phyloP scores from a whole-genome alignment of 371 early-diverging fungal genomes.

The Mucor sp. region DNA sequence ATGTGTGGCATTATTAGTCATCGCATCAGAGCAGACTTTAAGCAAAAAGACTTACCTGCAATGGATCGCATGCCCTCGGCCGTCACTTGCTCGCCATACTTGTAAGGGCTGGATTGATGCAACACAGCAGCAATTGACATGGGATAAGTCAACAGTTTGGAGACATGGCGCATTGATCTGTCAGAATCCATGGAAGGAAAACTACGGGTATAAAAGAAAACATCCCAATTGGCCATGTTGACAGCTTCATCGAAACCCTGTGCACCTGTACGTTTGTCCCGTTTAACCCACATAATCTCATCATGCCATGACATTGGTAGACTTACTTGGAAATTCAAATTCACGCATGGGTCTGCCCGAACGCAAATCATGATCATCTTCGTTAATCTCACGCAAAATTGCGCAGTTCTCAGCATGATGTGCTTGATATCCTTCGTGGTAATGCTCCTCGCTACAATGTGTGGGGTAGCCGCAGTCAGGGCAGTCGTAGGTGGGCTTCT shows the following conservation, averaged over 20 bases:
- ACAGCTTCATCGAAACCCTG: conserved; percentile 79
- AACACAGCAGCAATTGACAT: conserved; percentile 80
- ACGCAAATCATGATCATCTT: conserved; percentile 85
- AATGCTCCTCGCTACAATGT: conserved; percentile 80
- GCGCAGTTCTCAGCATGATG: conserved; percentile 59
- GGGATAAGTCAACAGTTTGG: conserved; percentile 82
- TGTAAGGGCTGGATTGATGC: conserved; percentile 76
- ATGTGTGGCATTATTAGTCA: conserved; percentile 1
- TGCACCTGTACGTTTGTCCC: conserved; percentile 42
- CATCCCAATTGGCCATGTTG: conserved; percentile 83
- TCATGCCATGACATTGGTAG: not conserved
- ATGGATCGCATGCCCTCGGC: conserved; percentile 73
- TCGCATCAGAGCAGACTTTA: not conserved
- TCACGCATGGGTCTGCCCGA: conserved; percentile 78
- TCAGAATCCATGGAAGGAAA: conserved; percentile 77
- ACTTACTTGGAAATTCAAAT: conserved; percentile 81
- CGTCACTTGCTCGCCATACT: conserved; percentile 69
- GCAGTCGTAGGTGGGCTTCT: conserved; percentile 68
- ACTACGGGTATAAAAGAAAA: conserved; percentile 81
- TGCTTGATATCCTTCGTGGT: conserved; percentile 59
- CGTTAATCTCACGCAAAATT: conserved; percentile 71
- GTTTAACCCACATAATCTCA: not conserved
- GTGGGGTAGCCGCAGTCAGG: conserved; percentile 87
- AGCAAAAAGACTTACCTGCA: conserved; percentile 46
- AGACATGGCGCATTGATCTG: conserved; percentile 80